Base-by-base conservation (phyloP, 2,329 filamentous ascomycete species). In the Botrytis medusae region DNA sequence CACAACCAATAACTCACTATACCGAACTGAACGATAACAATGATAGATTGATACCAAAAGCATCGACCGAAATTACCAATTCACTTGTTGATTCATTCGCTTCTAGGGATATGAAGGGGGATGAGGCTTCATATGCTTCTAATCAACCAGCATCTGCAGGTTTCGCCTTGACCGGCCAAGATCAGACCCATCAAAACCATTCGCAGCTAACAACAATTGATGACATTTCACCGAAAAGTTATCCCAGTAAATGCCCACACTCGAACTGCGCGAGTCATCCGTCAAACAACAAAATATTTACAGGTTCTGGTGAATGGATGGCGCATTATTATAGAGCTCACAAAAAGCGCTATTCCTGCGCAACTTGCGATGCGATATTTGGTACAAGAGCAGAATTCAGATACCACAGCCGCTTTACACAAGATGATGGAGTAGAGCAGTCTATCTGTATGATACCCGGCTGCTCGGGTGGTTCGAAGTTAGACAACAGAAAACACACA, bases 381-480 rank as follows among this genome's bases (percentile, higher is more conserved):
- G 12, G 25, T 7, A 54, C 25, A n/a, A 0, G 2, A 51, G 5
- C 10, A 51, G 10, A 51, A 12, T 0, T n/a, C 4, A n/a, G 4
- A 51, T 10, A 2, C 25, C 22, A 51, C 48, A 4, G 3, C 9
- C 0, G 2, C 22, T 22, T 20, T 4, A 51, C 12, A 12, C 48
- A 51, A 20, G 14, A 22, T 48, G 2, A 0, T 48, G 8, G 1
- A 9, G 0, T 0, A 9, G 10, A 25, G 2, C 8, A 10, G 46
- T 25, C 4, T 48, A 48, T 22, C 25, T 48, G 20, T 25, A 16
- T 14, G 10, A 6, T 51, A 6, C 46, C 25, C 25, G 8, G 6
- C 6, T 51, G 48, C 22, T 10, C 5, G 12, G 10, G 0, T 14
- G 25, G 10, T n/a, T 0, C 10, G 25, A 14, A 0, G n/a, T 4